Evolutionary conservation across 148 eudicot genomes (phyloP), one percentile per base, ranked within the genome.

Genomic region (Rhododendron kiyosumense): DNA sequence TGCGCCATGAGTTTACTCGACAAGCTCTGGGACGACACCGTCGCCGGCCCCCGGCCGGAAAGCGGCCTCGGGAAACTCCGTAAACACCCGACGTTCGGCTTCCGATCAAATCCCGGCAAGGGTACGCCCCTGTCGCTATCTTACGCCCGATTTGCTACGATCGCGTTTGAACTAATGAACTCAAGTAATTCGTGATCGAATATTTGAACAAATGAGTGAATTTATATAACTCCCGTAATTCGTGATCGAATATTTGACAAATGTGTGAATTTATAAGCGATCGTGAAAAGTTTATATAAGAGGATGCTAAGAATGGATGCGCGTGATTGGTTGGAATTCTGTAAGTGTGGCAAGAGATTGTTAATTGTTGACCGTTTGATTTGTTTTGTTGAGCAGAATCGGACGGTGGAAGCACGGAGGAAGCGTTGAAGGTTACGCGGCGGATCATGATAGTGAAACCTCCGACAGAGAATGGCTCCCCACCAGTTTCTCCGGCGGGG

Each of bases 21-120:
- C 85, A 90, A 94, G 92, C 93, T 95, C 10, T 95, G 98, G 98
- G 98, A 95, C 85, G 98, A 93, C 83, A 94, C 98, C 65, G 85
- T 95, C 28, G 98, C 97, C 84, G 96, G 97, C 18, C 98, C 97
- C 41, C 92, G 84, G 75, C 97, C 98, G 81, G 97, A 95, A 1
- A 90, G 85, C 81, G 97, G 97, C 88, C 96, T 95, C 65, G 96
- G 95, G 1, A 93, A 89, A 84, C 94, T 95, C 75, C 93, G 98
- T 28, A 93, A 94, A 88, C 88, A 87, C 52, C 78, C 87, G 26
- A 83, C 95, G 30, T 94, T 92, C 84, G 79, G 36, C 46, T 77
- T 82, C 84, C 94, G 93, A 1, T 49, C 95, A 2, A 86, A 15
- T 84, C 80, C 93, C 88, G 88, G 84, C 90, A 94, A 94, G 93